Evolutionary conservation across 805 yeast species (phyloP).

Genomic region (Nakazawaea ernobii): DNA sequence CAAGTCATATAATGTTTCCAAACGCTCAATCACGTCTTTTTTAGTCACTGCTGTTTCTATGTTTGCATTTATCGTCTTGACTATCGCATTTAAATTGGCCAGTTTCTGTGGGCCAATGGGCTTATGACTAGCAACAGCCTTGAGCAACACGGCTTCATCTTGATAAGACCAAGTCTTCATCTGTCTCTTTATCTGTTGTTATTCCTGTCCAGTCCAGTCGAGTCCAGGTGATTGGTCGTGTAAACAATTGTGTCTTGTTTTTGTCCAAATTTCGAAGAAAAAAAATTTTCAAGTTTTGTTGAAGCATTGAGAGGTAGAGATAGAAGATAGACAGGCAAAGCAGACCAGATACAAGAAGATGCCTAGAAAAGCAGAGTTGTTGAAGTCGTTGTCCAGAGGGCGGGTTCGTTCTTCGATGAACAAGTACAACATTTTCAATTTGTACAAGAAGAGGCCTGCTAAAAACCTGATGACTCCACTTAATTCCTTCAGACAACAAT

Average conservation of each 20-base stretch:
- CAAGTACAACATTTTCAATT: conserved; percentile 84
- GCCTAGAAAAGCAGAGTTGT: conserved; percentile 58
- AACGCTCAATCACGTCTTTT: conserved; percentile 52
- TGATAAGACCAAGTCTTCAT: conserved; percentile 45
- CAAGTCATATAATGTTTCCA: conserved; percentile 49
- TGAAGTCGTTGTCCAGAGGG: conserved; percentile 58
- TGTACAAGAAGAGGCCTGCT: conserved; percentile 64
- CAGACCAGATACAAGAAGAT: conserved; percentile 14
- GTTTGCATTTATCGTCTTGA: conserved; percentile 19
- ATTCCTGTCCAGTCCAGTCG: too few relatives aligned
- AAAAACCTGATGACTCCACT: conserved; percentile 40
- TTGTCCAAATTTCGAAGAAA: too few relatives aligned
- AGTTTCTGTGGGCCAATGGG: conserved; percentile 57
- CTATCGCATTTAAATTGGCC: conserved; percentile 34
- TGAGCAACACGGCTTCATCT: conserved; percentile 57
- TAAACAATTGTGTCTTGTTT: not conserved
- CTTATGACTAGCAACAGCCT: conserved; percentile 57
- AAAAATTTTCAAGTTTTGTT: not conserved
- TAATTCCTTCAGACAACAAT: conserved; percentile 86
- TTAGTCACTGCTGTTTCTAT: conserved; percentile 29
- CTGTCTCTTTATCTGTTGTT: too few relatives aligned
- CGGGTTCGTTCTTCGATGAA: conserved; percentile 85
- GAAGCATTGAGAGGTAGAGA: not conserved
- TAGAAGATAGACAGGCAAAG: not conserved
- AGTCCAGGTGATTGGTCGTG: conserved; percentile 8